phyloP scores from a whole-genome alignment of 202 grass and related monocot genomes.

The Zizania palustris region DNA sequence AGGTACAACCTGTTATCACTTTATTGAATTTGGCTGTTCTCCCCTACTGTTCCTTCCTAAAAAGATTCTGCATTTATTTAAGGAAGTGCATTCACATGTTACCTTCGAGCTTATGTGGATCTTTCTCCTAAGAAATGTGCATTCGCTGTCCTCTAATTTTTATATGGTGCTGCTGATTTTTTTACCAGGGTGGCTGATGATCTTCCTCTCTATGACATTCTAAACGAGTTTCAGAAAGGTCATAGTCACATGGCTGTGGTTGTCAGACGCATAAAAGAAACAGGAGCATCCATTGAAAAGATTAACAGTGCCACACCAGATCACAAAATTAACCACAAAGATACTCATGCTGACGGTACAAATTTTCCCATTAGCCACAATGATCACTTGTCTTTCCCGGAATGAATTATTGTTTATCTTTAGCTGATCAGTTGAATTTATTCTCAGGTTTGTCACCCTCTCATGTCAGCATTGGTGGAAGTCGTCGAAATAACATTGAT shows the following conservation, averaged over 20 bases:
- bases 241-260: slow-evolving; percentile 99
- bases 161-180: slow-evolving; percentile 33
- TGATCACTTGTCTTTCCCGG: slow-evolving; percentile 21
- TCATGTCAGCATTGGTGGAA: slow-evolving; percentile 40
- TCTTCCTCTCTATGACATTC: slow-evolving; percentile 97
- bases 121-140: slow-evolving; percentile 24
- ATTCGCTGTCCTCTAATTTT: slow-evolving; percentile 35
- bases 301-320: slow-evolving; percentile 53
- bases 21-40: slow-evolving; percentile 14
- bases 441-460: slow-evolving; percentile 58
- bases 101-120: slow-evolving; percentile 4
- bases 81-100: background rate
- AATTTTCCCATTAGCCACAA: slow-evolving; percentile 26
- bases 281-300: slow-evolving; percentile 48
- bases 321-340: slow-evolving; percentile 54
- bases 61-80: background rate
- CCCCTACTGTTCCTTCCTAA: background rate
- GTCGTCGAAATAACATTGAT: slow-evolving; percentile 61
- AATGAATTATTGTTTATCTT: slow-evolving; percentile 3
- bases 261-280: slow-evolving; percentile 66
- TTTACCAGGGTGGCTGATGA: slow-evolving; percentile 83
- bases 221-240: slow-evolving; percentile 99
- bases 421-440: slow-evolving; percentile 43
- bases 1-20: slow-evolving; percentile 55
- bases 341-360: slow-evolving; percentile 62